phyloP scores from a whole-genome alignment of 306 rosid species.

The Quercus parvula region DNA sequence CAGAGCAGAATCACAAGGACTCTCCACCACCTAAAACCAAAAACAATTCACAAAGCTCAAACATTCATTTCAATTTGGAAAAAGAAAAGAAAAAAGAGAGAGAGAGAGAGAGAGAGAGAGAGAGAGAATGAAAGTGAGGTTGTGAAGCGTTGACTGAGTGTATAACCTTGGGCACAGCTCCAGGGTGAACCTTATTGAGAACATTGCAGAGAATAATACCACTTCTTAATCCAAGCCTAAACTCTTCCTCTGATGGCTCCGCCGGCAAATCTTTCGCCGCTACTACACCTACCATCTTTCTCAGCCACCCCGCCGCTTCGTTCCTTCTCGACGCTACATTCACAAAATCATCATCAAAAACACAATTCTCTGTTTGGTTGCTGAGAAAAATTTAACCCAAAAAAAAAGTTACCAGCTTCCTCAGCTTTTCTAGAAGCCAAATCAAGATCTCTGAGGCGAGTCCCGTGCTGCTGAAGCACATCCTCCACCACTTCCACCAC shows the following conservation, averaged over 20 bases:
- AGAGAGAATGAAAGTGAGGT: background rate
- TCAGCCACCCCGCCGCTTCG: conserved; percentile 96
- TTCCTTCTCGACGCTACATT: conserved; percentile 75
- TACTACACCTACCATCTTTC: conserved; percentile 92
- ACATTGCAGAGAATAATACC: conserved; percentile 92
- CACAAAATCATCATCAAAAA: background rate
- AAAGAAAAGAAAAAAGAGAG: background rate
- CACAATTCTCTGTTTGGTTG: no score
- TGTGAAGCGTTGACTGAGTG: no score
- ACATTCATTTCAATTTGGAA: background rate
- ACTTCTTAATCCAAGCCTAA: conserved; percentile 91
- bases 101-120: background rate
- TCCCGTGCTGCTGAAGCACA: conserved; percentile 84
- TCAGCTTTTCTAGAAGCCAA: conserved; percentile 77
- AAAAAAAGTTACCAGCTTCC: conserved; percentile 63
- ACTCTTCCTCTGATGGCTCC: conserved; percentile 95
- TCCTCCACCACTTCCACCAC: conserved; percentile 82
- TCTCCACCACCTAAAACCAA: conserved; percentile 75
- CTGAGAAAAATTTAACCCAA: background rate
- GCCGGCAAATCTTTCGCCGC: conserved; percentile 97
- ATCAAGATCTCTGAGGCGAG: conserved; percentile 67
- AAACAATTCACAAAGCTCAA: background rate
- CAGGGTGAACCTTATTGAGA: conserved; percentile 77
- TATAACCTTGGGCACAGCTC: conserved; percentile 78
- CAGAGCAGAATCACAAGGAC: conserved; percentile 75